These are phyloP conservation scores for Aspergillus floridensis DNA, from an alignment of 2,329 filamentous ascomycete genomes.

Conservation along the genomic window DNA sequence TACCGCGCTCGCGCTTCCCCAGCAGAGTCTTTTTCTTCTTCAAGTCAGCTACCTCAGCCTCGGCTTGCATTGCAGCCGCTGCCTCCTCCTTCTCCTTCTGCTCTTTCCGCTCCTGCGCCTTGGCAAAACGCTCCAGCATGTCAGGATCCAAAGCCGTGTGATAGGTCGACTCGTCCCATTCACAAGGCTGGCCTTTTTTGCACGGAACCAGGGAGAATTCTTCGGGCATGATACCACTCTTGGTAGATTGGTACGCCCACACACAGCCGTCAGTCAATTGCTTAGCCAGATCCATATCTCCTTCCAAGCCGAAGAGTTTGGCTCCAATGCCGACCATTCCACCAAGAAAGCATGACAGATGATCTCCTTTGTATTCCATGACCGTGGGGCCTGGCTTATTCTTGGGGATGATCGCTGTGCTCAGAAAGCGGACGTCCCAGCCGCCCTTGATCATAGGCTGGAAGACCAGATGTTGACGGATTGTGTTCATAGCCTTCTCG, in stretches of 20 bases:
- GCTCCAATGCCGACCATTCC: slow-evolving; percentile 63
- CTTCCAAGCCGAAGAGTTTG: slow-evolving; percentile 54
- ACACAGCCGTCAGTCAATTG: slow-evolving; percentile 61
- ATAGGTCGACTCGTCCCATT: slow-evolving; percentile 56
- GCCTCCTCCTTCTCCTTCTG: slow-evolving; percentile 10
- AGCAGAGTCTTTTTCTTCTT: slow-evolving; percentile 6
- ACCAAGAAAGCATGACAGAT: slow-evolving; percentile 60
- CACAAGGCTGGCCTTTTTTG: slow-evolving; percentile 42
- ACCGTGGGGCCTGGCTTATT: slow-evolving; percentile 19
- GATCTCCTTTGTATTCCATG: slow-evolving; percentile 55
- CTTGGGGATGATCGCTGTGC: slow-evolving; percentile 26
- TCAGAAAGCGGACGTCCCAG: slow-evolving; percentile 43
- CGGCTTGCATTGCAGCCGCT: not conserved
- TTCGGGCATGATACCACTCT: slow-evolving; percentile 62
- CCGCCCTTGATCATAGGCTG: slow-evolving; percentile 45
- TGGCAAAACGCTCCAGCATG: slow-evolving; percentile 27
- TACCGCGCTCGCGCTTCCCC: slow-evolving; percentile 18
- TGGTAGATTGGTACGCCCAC: slow-evolving; percentile 60
- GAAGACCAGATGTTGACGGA: slow-evolving; percentile 44
- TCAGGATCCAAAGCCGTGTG: slow-evolving; percentile 43
- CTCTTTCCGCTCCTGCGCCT: slow-evolving; percentile 24
- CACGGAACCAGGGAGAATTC: slow-evolving; percentile 55
- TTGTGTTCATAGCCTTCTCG: slow-evolving; percentile 38
- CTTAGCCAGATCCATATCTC: slow-evolving; percentile 55
- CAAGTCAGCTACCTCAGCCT: not conserved